Conservation (phyloP, 495 filamentous ascomycete species). For the Tirmania nivea region DNA sequence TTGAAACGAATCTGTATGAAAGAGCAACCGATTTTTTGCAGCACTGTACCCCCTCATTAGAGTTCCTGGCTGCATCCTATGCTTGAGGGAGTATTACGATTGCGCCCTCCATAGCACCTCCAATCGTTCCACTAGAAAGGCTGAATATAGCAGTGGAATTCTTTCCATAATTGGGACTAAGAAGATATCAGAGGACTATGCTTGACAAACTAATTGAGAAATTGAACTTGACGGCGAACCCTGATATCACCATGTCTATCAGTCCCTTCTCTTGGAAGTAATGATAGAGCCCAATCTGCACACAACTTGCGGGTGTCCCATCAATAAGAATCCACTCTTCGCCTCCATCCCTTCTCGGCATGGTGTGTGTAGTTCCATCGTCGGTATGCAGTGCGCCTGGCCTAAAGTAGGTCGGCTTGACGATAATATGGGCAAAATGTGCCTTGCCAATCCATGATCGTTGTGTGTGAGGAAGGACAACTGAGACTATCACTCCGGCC, state of each 20-base stretch:
- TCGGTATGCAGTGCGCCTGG: constrained; percentile 31
- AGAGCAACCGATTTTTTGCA: constrained; percentile 56
- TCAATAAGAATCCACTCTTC: constrained; percentile 92
- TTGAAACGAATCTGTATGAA: constrained; percentile 65
- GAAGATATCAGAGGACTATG: constrained; percentile 57
- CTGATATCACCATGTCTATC: constrained; percentile 1
- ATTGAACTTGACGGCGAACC: too few species aligned
- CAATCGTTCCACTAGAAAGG: constrained; percentile 73
- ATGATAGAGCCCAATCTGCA: constrained; percentile 72
- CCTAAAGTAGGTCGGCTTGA: constrained; percentile 62
- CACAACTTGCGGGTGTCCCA: constrained; percentile 68
- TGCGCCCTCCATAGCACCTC: constrained; percentile 82
- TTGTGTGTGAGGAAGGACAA: constrained; percentile 75
- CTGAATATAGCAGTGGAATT: constrained; percentile 86
- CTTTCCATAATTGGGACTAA: constrained; percentile 82
- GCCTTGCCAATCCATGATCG: constrained; percentile 97
- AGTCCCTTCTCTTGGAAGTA: constrained; percentile 60
- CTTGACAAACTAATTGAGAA: too few species aligned
- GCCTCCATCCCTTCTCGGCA: constrained; percentile 14
- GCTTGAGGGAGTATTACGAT: constrained; percentile 18
- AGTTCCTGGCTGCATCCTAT: background rate
- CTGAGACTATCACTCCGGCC: constrained; percentile 63
- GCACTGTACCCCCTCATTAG: constrained; percentile 25
- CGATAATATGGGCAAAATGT: constrained; percentile 58
- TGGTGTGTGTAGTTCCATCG: constrained; percentile 29